These are phyloP conservation scores for Xylariales sp. DNA, from an alignment of 2,329 filamentous ascomycete genomes.

Conservation along the genomic window DNA sequence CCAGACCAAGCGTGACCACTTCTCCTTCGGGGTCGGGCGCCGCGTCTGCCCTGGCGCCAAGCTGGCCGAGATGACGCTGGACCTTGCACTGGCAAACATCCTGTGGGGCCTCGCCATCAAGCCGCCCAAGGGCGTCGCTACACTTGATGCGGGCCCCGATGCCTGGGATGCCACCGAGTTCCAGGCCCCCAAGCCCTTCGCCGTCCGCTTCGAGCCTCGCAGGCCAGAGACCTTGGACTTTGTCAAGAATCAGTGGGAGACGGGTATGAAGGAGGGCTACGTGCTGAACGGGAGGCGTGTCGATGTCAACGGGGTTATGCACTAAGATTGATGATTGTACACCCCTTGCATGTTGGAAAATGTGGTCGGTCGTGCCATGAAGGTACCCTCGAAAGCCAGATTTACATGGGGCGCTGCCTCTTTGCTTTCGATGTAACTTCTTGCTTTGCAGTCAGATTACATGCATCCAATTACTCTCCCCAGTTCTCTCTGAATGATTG, in stretches of 20 bases:
- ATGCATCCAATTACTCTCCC: too few relatives aligned
- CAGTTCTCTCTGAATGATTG: too few relatives aligned
- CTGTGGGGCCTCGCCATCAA: constrained; percentile 40
- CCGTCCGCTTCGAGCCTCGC: constrained; percentile 13
- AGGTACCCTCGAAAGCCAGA: too few relatives aligned
- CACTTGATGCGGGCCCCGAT: constrained; percentile 9
- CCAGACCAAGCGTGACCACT: constrained; percentile 32
- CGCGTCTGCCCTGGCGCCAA: constrained; percentile 42
- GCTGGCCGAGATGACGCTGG: constrained; percentile 40
- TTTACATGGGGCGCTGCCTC: too few relatives aligned
- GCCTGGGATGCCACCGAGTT: constrained; percentile 10
- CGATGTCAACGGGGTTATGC: constrained; percentile 11
- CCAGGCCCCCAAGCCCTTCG: constrained; percentile 12
- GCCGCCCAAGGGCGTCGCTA: constrained; percentile 11
- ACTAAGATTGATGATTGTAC: too few relatives aligned
- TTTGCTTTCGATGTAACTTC: too few relatives aligned
- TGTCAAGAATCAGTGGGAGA: constrained; percentile 12
- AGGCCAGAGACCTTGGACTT: constrained; percentile 4
- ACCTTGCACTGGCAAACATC: constrained; percentile 20
- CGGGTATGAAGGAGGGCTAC: constrained; percentile 14
- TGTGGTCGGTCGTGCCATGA: too few relatives aligned
- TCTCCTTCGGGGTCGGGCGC: constrained; percentile 38
- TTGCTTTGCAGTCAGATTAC: too few relatives aligned
- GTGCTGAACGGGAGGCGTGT: constrained; percentile 12
- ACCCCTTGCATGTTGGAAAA: too few relatives aligned